Evolutionary conservation across 2,329 filamentous ascomycete species (phyloP), one percentile per base, ranked within the genome.

Genomic region (Seiridium unicorne): DNA sequence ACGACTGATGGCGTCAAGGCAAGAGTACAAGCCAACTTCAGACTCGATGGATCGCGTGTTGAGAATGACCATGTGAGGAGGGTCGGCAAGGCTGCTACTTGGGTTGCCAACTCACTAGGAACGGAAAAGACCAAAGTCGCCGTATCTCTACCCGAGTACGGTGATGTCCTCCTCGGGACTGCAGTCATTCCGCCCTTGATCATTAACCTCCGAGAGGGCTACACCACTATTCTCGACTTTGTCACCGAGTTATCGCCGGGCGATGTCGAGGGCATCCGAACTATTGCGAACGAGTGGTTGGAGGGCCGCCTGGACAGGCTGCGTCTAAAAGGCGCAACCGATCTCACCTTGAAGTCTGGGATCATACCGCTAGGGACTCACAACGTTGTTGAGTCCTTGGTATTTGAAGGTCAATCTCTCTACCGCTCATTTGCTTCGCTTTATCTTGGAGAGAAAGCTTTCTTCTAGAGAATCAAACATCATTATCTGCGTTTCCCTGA

Each of bases 281-380:
- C 84, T 61, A 84, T 98, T 63, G 92, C 91, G 51, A 92, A 95
- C 72, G 90, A 97, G 73, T 98, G 92, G 88, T 78, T 99, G 62
- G 87, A 91, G 58, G 93, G 93, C 44, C 88, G 86, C 58, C 79
- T 98, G 60, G 84, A 87, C 9, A 81, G 84, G 60, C 77, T 99
- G 60, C 86, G 84, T 62, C 79, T 98, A 11, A 82, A 88, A 58
- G 94, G 90, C 48, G 89, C 89, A 69, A 89, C 92, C 34, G 79
- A 88, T 44, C 80, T 98, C 44, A 82, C 83, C 38, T 76, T 98
- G 59, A 92, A 88, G 72, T 91, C 93, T 51, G 94, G 95, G 32
- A 76, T 96, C 55, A 78, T 98, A 62, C 85, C 85, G 49, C 80
- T 98, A 31, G 93, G 94, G 64, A 89, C 85, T 58, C 92, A 97